Percentiles rank a stretch among this genome's conserved stretches.
These are phyloP conservation scores for Fusarium xyrophilum DNA, from an alignment of 2,329 filamentous ascomycete genomes.

Conservation along the genomic window DNA sequence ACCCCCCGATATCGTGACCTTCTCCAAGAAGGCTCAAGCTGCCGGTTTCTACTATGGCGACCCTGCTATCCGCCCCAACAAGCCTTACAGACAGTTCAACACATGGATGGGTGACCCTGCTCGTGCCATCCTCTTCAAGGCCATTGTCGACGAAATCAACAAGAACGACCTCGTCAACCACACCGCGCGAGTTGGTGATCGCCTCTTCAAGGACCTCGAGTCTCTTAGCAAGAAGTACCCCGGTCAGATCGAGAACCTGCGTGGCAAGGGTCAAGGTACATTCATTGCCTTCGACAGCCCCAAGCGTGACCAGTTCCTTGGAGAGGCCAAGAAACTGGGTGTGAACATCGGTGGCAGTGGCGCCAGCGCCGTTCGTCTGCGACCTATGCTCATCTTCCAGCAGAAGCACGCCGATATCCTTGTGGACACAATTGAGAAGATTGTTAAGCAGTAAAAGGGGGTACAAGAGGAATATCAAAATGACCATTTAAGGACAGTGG, in stretches of 20 bases:
- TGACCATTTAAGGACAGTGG: conserved; percentile 4
- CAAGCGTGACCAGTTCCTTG: conserved; percentile 78
- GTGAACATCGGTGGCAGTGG: conserved; percentile 90
- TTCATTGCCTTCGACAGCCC: conserved; percentile 93
- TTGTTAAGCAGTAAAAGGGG: conserved; percentile 57
- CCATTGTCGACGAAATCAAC: conserved; percentile 83
- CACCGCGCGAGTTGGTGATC: conserved; percentile 79
- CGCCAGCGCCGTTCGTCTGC: conserved; percentile 74
- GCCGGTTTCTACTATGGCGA: conserved; percentile 92
- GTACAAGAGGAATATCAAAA: background rate
- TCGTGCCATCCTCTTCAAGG: conserved; percentile 82
- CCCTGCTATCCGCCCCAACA: conserved; percentile 81
- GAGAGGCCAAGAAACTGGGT: conserved; percentile 78
- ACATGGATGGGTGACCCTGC: conserved; percentile 96
- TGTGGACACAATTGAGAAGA: conserved; percentile 78
- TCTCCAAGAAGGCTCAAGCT: conserved; percentile 94
- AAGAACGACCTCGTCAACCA: conserved; percentile 77
- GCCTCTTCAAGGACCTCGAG: conserved; percentile 76
- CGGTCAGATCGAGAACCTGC: conserved; percentile 78
- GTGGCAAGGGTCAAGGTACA: conserved; percentile 86
- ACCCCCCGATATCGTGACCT: conserved; percentile 92
- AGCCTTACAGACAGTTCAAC: conserved; percentile 96
- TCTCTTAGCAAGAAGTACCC: conserved; percentile 74
- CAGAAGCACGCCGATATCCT: conserved; percentile 88
- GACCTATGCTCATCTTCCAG: conserved; percentile 94